These are phyloP conservation scores for Odonthalia washingtoniensis DNA, from an alignment of 31 red algal genomes.

Conservation along the genomic window DNA sequence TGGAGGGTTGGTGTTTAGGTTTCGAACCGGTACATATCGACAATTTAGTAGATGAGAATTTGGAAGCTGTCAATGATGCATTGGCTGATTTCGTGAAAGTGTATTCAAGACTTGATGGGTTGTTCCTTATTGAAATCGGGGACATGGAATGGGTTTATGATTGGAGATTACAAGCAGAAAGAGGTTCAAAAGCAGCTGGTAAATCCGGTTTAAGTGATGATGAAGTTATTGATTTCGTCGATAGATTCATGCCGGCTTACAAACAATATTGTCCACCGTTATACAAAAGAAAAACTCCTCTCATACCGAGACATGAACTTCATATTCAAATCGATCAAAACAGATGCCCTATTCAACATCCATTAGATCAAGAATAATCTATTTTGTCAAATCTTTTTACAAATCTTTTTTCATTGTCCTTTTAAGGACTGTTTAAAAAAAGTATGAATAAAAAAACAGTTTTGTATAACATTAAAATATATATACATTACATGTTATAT, in stretches of 20 bases:
- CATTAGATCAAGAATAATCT: neutral
- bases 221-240: slow-evolving; percentile 91
- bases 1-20: slow-evolving; percentile 96
- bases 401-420: too few species aligned
- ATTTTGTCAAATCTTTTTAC: too few species aligned
- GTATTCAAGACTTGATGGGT: slow-evolving; percentile 82
- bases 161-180: slow-evolving; percentile 93
- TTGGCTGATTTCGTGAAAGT: slow-evolving; percentile 65
- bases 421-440: too few species aligned
- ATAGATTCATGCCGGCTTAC: slow-evolving; percentile 94
- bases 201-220: slow-evolving; percentile 72
- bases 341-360: slow-evolving; percentile 50
- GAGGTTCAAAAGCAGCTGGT: slow-evolving; percentile 58
- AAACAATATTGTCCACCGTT: slow-evolving; percentile 74
- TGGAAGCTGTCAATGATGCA: slow-evolving; percentile 71
- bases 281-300: slow-evolving; percentile 53
- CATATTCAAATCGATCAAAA: slow-evolving; percentile 77
- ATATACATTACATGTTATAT: too few species aligned
- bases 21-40: slow-evolving; percentile 60
- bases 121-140: slow-evolving; percentile 84
- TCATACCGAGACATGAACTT: slow-evolving; percentile 64
- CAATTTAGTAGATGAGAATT: slow-evolving; percentile 37
- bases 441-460: too few species aligned
- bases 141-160: slow-evolving; percentile 88
- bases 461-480: too few species aligned